phyloP scores from a whole-genome alignment of 2,329 filamentous ascomycete genomes.

The Alternaria brassicicola region DNA sequence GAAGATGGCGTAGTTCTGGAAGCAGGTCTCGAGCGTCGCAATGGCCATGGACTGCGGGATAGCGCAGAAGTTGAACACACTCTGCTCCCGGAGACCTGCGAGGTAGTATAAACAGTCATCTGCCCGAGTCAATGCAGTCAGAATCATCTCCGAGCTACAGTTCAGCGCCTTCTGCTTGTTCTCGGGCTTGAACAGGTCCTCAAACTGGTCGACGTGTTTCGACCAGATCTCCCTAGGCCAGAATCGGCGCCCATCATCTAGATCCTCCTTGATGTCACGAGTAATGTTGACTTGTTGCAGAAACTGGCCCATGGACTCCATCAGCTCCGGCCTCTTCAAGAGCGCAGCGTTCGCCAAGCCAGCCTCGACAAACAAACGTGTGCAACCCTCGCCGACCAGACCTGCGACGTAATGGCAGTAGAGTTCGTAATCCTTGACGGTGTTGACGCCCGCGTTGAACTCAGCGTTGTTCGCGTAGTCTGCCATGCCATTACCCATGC shows the following conservation, averaged over 20 bases:
- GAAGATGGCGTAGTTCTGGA: slow-evolving; percentile 88
- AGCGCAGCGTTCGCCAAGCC: slow-evolving; percentile 86
- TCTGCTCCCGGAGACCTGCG: slow-evolving; percentile 91
- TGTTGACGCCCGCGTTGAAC: slow-evolving; percentile 81
- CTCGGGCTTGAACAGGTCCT: slow-evolving; percentile 85
- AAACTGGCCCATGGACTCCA: slow-evolving; percentile 96
- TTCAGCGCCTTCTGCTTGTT: slow-evolving; percentile 78
- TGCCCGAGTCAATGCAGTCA: slow-evolving; percentile 83
- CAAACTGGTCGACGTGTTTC: slow-evolving; percentile 88
- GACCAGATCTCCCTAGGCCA: slow-evolving; percentile 98
- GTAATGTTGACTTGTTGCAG: slow-evolving; percentile 99
- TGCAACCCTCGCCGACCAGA: slow-evolving; percentile 92
- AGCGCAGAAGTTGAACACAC: slow-evolving; percentile 97
- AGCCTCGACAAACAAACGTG: slow-evolving; percentile 85
- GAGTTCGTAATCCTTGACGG: slow-evolving; percentile 86
- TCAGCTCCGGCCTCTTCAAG: slow-evolving; percentile 76
- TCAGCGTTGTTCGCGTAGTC: slow-evolving; percentile 89
- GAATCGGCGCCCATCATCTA: slow-evolving; percentile 84
- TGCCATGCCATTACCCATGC: slow-evolving; percentile 99
- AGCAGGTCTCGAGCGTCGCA: slow-evolving; percentile 87
- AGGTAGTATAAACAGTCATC: slow-evolving; percentile 99
- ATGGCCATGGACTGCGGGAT: slow-evolving; percentile 98
- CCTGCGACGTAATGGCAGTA: slow-evolving; percentile 99
- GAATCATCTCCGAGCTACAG: slow-evolving; percentile 91
- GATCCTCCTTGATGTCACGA: slow-evolving; percentile 90